phyloP scores from a whole-genome alignment of 1,284 basidiomycete species.

The Pseudozyma thailandica region DNA sequence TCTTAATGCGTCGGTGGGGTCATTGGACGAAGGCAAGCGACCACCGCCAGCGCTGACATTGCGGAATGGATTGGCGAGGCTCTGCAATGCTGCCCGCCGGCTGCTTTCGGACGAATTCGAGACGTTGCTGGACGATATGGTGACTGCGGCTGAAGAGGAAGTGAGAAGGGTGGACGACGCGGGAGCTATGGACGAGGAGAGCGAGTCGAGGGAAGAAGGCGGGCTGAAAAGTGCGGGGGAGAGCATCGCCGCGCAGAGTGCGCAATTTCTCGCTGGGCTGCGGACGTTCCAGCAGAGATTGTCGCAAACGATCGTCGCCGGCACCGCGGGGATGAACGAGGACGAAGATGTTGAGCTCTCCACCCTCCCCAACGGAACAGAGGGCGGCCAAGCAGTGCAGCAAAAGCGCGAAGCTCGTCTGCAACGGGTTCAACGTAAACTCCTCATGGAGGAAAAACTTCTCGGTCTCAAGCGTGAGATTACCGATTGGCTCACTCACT shows the following conservation, averaged over 20 bases:
- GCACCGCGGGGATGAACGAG: constrained; percentile 20
- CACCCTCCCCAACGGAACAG: neutral
- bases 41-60: constrained; percentile 23
- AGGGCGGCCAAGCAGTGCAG: constrained; percentile 12
- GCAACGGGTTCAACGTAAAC: constrained; percentile 35
- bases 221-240: constrained; percentile 13
- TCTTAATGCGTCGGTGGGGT: constrained; percentile 31
- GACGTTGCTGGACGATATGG: constrained; percentile 43
- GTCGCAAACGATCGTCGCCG: constrained; percentile 30
- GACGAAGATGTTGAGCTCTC: constrained; percentile 18
- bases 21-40: constrained; percentile 15
- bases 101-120: constrained; percentile 44
- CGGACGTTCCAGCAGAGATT: constrained; percentile 45
- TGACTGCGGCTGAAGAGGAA: constrained; percentile 35
- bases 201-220: neutral
- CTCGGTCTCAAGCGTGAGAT: constrained; percentile 47
- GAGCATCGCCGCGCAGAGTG: constrained; percentile 23
- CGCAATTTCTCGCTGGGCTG: constrained; percentile 28
- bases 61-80: constrained; percentile 23
- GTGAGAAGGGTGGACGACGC: constrained; percentile 22
- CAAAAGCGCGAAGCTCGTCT: constrained; percentile 32
- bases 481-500: constrained; percentile 38
- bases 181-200: constrained; percentile 7
- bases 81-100: constrained; percentile 39
- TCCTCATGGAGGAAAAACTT: constrained; percentile 47